Percentiles rank a stretch among this genome's conserved stretches.
Evolutionary conservation across 805 yeast species (phyloP).

Genomic region (Saturnispora kantuleensis): DNA sequence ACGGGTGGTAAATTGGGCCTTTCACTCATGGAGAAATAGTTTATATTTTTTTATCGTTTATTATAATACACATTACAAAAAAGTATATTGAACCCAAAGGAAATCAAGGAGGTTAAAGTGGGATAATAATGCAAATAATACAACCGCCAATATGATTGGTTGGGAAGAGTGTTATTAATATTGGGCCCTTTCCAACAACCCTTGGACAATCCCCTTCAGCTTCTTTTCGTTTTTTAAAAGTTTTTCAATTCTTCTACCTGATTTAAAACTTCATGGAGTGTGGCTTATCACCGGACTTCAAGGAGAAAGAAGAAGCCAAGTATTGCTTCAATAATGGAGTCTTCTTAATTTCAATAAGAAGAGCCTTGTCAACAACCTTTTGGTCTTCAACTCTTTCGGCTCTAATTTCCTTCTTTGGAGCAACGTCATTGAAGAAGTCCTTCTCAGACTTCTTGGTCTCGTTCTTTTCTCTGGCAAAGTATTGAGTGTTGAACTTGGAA

Average conservation of each 20-base stretch:
- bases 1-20: not conserved
- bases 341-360: constrained; percentile 90
- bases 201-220: not conserved
- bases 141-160: constrained; percentile 5
- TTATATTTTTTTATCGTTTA: too few species aligned
- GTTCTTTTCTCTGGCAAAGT: constrained; percentile 90
- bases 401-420: constrained; percentile 73
- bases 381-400: constrained; percentile 96
- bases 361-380: constrained; percentile 88
- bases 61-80: constrained; percentile 3
- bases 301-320: constrained; percentile 89
- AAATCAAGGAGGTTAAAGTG: not conserved
- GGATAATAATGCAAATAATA: too few species aligned
- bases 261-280: constrained; percentile 93
- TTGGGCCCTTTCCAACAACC: not conserved
- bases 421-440: constrained; percentile 76
- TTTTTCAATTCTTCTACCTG: not conserved
- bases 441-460: constrained; percentile 79
- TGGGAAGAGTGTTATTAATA: constrained; percentile 3
- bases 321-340: constrained; percentile 96
- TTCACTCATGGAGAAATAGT: too few species aligned
- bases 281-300: constrained; percentile 98
- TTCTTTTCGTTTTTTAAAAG: not conserved
- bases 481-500: constrained; percentile 83
- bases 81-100: not conserved